Percentiles rank a stretch among this genome's conserved stretches.
Evolutionary conservation across 2,329 filamentous ascomycete genomes (phyloP).

Genomic region (Amylocarpus encephaloides): DNA sequence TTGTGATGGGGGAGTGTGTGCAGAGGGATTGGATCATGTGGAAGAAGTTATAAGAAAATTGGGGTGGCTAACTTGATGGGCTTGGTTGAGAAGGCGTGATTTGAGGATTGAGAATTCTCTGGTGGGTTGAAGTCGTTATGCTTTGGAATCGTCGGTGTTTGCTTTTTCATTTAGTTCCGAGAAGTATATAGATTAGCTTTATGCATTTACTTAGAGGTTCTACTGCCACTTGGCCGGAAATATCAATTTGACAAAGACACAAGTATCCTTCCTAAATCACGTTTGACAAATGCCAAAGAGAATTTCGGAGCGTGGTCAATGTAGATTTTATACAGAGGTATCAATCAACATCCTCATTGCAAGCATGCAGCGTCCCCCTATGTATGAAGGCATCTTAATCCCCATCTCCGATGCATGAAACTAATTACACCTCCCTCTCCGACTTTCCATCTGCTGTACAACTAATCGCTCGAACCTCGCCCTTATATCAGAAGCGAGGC

Average conservation of each 20-base stretch:
- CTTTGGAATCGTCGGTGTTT: neutral
- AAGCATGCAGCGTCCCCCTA: neutral
- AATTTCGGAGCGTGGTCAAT: neutral
- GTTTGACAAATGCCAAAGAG: neutral
- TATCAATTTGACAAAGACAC: too few species aligned
- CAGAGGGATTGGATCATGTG: slow-evolving; percentile 40
- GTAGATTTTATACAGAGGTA: neutral
- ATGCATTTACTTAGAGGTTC: neutral
- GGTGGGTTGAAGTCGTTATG: neutral
- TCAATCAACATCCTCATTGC: neutral
- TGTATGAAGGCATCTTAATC: neutral
- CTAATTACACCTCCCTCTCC: slow-evolving; percentile 1
- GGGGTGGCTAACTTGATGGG: neutral
- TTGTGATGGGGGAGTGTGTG: slow-evolving; percentile 35
- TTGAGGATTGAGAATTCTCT: neutral
- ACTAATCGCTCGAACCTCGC: neutral
- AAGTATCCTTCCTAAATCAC: too few species aligned
- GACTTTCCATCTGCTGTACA: neutral
- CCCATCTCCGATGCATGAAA: neutral
- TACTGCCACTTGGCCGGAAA: too few species aligned
- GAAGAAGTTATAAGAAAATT: slow-evolving; percentile 32
- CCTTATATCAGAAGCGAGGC: too few species aligned
- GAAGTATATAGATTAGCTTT: too few species aligned
- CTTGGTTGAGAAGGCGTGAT: neutral
- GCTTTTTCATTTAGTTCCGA: too few species aligned